Evolutionary conservation across 768 basidiomycete species (phyloP), one percentile per base, ranked within the genome.

Genomic region (Agaricus sinodeliciosus): DNA sequence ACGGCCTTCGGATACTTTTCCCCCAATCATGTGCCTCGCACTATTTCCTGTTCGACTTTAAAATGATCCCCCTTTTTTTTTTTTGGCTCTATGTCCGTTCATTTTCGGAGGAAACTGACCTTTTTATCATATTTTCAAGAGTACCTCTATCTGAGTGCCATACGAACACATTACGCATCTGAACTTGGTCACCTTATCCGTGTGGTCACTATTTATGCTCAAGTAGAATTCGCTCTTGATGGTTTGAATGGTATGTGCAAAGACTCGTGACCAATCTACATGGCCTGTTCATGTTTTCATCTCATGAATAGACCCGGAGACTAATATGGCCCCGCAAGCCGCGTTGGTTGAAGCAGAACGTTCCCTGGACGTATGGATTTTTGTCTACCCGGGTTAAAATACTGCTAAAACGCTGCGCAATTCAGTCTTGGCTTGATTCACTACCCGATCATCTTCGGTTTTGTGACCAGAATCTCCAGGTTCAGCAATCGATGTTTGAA

Each of bases 141-240:
- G 69, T 89, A 84, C 60, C 69, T 91, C 48, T 77, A 82, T 62
- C 74, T 81, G 55, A 78, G 79, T 53, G 75, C 79, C 57, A 80
- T 83, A 52, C 74, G 75, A 61, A 80, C 76, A 45, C 73, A 78
- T 55, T 81, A 77, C 61, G 76, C 80, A 3, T 86, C 85, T 47
- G 88, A 90, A 68, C 80, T 82, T 55, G 90, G 88, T 1, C 86
- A 90, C 61, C 73, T 89, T 50, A 80, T 88, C 62, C 84, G 86
- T 43, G 72, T 88, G 42, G 67, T 85, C 43, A 72, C 82, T 7
- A 75, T 90, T 36, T 83, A 85, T 58, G 72, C 77, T 42, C 77
- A 77, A 60, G 71, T 85, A 55, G 82, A 87, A 64, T 72, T 64
- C 42, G 72, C 75, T 2, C 65, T 87, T 50, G 75, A 82, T 51